These are phyloP conservation scores for Neocatenulostroma microsporum DNA, from an alignment of 2,329 filamentous ascomycete species.

Conservation along the genomic window DNA sequence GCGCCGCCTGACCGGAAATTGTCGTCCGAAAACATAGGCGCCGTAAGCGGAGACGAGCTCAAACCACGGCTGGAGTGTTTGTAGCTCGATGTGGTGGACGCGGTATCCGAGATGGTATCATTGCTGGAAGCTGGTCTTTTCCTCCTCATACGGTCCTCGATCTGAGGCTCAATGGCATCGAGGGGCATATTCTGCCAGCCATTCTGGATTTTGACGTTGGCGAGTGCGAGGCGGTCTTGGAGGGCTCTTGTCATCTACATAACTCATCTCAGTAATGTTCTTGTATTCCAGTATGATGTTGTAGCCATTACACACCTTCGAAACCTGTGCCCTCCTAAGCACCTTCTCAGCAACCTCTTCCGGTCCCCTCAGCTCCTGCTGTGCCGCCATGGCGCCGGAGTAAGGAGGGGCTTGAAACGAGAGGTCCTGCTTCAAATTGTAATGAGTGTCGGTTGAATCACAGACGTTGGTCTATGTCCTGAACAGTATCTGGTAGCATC, in stretches of 20 bases:
- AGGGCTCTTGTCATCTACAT: conserved; percentile 87
- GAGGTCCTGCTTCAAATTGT: too few species aligned
- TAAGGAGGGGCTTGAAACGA: conserved; percentile 9
- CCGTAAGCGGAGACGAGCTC: conserved; percentile 79
- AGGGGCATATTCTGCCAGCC: conserved; percentile 87
- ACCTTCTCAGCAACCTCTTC: conserved; percentile 32
- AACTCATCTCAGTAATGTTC: conserved; percentile 17
- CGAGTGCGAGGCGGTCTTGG: conserved; percentile 87
- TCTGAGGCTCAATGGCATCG: conserved; percentile 74
- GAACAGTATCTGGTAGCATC: too few species aligned
- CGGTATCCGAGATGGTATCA: conserved; percentile 78
- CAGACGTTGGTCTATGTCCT: too few species aligned
- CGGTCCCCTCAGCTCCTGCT: conserved; percentile 19
- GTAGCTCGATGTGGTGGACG: conserved; percentile 72
- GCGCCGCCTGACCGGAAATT: conserved; percentile 63
- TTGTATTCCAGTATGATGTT: conserved; percentile 1
- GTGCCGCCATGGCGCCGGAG: conserved; percentile 20
- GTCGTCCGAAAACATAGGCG: conserved; percentile 76
- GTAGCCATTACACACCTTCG: conserved; percentile 26
- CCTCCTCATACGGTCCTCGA: conserved; percentile 69
- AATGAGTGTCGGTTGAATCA: too few species aligned
- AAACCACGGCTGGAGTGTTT: conserved; percentile 60
- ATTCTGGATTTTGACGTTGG: conserved; percentile 95
- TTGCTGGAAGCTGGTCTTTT: conserved; percentile 58
- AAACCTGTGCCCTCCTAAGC: conserved; percentile 32